These are phyloP conservation scores for Colletotrichum spinosum DNA, from an alignment of 2,329 filamentous ascomycete species.

Conservation along the genomic window DNA sequence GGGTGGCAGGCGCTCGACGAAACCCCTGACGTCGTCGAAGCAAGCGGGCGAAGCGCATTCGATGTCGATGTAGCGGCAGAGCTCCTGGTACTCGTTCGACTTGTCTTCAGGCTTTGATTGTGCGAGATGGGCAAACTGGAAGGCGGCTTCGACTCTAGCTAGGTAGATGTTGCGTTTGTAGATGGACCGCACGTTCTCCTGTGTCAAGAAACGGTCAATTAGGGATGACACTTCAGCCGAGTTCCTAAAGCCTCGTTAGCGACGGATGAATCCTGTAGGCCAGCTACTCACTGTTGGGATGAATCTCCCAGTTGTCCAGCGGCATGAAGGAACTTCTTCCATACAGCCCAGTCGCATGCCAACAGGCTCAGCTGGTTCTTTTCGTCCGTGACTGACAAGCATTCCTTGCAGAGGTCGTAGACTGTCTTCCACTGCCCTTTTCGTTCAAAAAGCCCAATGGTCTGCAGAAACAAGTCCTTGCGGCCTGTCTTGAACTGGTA, in stretches of 20 bases:
- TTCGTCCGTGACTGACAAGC: constrained; percentile 53
- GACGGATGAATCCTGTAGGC: background rate
- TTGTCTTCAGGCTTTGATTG: constrained; percentile 15
- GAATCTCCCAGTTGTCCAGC: constrained; percentile 47
- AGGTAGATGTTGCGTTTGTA: constrained; percentile 54
- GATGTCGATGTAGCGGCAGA: constrained; percentile 51
- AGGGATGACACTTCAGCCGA: constrained; percentile 28
- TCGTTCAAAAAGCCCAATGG: constrained; percentile 50
- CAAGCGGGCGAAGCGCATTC: constrained; percentile 52
- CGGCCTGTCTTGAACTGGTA: constrained; percentile 58
- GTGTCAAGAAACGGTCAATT: constrained; percentile 28
- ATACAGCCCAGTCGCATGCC: constrained; percentile 58
- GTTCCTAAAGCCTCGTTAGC: constrained; percentile 4
- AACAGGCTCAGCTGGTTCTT: constrained; percentile 53
- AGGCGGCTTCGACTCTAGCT: constrained; percentile 52
- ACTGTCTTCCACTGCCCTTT: constrained; percentile 55
- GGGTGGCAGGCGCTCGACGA: constrained; percentile 55
- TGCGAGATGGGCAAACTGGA: constrained; percentile 44
- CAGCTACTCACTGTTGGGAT: constrained; percentile 48
- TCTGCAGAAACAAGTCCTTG: constrained; percentile 60
- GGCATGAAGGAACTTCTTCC: constrained; percentile 54
- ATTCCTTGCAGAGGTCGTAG: constrained; percentile 57
- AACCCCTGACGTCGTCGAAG: constrained; percentile 61
- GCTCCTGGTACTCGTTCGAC: constrained; percentile 40
- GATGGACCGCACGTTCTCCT: constrained; percentile 44